A percentile compares a stretch with the other conserved stretches of the same genome.
Evolutionary conservation across 139 green algal genomes (phyloP).

Genomic region (Haematococcus lacustris): DNA sequence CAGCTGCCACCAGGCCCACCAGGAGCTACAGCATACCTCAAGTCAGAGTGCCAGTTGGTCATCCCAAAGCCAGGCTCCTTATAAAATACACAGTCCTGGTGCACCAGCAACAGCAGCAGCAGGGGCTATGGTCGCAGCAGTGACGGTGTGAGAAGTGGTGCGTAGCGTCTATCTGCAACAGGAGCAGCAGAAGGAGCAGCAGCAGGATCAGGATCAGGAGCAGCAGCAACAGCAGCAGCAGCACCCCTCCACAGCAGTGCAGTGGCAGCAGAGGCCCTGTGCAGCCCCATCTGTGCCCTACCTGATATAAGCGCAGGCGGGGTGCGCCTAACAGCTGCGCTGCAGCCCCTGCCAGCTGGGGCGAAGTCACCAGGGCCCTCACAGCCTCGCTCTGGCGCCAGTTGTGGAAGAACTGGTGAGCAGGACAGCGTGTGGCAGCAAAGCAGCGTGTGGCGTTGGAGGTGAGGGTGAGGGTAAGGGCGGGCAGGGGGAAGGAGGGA

Average conservation of each 20-base stretch:
- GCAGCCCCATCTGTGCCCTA: neutral
- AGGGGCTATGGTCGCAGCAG: neutral
- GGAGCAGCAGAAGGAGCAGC: too few species aligned
- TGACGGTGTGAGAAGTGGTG: too few species aligned
- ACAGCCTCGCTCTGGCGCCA: neutral
- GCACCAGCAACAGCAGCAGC: neutral
- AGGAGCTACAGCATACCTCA: conserved; percentile 1
- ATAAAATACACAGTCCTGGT: conserved; percentile 48
- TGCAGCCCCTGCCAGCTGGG: neutral
- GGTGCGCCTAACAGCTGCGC: neutral
- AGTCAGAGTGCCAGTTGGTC: conserved; percentile 61
- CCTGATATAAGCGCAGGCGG: neutral
- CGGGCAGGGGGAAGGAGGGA: too few species aligned
- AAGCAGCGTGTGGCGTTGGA: neutral
- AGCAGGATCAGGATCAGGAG: too few species aligned
- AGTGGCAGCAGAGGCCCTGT: neutral
- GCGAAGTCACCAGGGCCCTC: neutral
- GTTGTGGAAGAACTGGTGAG: neutral
- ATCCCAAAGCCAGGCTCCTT: conserved; percentile 46
- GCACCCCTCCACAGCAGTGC: neutral
- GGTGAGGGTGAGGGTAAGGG: too few species aligned
- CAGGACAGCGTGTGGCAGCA: neutral
- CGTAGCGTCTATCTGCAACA: too few species aligned
- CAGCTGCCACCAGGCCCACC: neutral
- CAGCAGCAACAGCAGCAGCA: neutral